A percentile compares a stretch with the other conserved stretches of the same genome.
These are phyloP conservation scores for Neonectria ditissima DNA, from an alignment of 2,329 filamentous ascomycete genomes.

Conservation along the genomic window DNA sequence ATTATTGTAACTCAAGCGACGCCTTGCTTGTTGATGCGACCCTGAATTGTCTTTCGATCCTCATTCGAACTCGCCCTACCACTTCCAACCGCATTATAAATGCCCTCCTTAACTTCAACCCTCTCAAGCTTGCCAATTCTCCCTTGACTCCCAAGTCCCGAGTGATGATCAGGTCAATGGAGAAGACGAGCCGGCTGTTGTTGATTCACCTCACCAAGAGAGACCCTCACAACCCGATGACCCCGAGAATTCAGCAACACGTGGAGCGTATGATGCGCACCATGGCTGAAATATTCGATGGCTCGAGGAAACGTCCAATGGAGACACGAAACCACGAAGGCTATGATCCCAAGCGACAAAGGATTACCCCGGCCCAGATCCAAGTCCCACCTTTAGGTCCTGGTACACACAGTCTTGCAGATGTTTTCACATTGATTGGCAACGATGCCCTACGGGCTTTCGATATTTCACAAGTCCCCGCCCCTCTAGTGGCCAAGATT, in stretches of 20 bases:
- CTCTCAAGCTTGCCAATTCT: constrained; percentile 81
- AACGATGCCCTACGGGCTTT: constrained; percentile 82
- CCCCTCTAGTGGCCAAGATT: constrained; percentile 82
- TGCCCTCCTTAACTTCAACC: constrained; percentile 90
- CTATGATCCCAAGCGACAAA: constrained; percentile 86
- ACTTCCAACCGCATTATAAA: constrained; percentile 88
- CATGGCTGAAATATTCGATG: constrained; percentile 83
- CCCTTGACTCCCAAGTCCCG: constrained; percentile 83
- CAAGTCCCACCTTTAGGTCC: constrained; percentile 78
- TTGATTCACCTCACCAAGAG: constrained; percentile 88
- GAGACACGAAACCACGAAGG: constrained; percentile 78
- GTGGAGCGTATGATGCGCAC: constrained; percentile 85
- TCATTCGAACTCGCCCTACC: constrained; percentile 84
- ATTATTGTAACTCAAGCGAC: constrained; percentile 68
- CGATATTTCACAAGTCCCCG: constrained; percentile 83
- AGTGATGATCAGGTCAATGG: constrained; percentile 91
- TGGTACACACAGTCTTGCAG: constrained; percentile 81
- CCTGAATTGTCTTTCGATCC: constrained; percentile 84
- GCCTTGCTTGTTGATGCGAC: constrained; percentile 90
- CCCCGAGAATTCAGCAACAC: constrained; percentile 85
- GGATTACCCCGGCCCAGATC: constrained; percentile 62
- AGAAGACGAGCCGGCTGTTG: constrained; percentile 88
- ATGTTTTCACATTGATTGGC: constrained; percentile 85
- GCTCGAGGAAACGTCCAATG: constrained; percentile 81
- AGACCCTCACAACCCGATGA: constrained; percentile 82